Evolutionary conservation across 768 basidiomycete genomes (phyloP).

Genomic region (Lactifluus hygrophoroides): DNA sequence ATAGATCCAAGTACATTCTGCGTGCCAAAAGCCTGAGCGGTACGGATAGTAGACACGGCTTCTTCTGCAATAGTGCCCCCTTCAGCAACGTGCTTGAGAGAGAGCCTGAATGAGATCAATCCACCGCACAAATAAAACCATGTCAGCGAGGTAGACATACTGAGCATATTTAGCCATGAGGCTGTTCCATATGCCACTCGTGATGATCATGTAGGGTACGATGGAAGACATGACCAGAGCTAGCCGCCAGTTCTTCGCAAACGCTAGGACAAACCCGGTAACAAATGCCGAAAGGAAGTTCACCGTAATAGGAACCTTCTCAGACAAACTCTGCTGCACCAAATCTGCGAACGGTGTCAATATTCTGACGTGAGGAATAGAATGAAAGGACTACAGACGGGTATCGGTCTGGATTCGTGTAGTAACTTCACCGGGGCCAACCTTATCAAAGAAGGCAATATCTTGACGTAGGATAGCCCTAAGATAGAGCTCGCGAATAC

Average conservation of each 20-base stretch:
- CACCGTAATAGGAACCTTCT: no score
- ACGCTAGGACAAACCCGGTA: no score
- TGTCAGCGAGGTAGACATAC: no score
- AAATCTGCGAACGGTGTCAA: no score
- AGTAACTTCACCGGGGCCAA: conserved; percentile 89
- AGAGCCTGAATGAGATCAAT: conserved; percentile 33
- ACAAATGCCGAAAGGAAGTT: no score
- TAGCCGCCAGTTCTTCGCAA: no score
- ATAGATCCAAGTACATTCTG: conserved; percentile 49
- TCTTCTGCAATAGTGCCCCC: conserved; percentile 82
- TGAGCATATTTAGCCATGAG: no score
- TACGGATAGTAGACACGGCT: conserved; percentile 79
- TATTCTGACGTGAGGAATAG: no score
- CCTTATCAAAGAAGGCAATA: conserved; percentile 82
- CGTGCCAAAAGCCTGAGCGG: conserved; percentile 82
- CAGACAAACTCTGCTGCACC: no score
- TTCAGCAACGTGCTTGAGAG: conserved; percentile 63
- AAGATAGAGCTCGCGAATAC: conserved; percentile 80
- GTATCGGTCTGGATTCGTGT: conserved; percentile 88
- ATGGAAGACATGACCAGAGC: no score
- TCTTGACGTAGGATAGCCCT: conserved; percentile 76
- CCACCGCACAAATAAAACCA: background rate
- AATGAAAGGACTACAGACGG: conserved; percentile 39
- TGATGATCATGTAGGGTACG: no score
- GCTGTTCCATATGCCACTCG: no score